These are phyloP conservation scores for Scleromitrula shiraiana DNA, from an alignment of 2,329 filamentous ascomycete genomes.

Conservation along the genomic window DNA sequence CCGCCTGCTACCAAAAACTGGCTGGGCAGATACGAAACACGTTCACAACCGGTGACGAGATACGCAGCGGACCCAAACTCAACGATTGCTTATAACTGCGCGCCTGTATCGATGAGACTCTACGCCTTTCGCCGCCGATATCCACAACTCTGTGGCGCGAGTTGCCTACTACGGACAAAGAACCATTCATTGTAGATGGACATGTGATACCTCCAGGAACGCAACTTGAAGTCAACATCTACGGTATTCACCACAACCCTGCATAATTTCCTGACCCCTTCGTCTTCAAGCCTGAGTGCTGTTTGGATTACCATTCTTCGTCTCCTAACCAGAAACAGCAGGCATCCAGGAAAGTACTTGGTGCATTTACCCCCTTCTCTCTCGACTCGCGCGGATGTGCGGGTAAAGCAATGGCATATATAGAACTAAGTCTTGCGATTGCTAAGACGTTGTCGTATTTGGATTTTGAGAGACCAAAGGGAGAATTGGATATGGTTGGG, in stretches of 20 bases:
- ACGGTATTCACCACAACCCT: constrained; percentile 15
- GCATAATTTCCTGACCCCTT: not conserved
- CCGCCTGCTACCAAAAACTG: not conserved
- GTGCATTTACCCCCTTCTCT: not conserved
- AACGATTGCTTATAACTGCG: constrained; percentile 32
- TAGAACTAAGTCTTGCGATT: constrained; percentile 8
- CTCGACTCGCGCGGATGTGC: not conserved
- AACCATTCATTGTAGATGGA: constrained; percentile 19
- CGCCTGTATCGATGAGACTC: constrained; percentile 32
- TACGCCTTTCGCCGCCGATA: constrained; percentile 22
- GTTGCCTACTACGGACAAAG: not conserved
- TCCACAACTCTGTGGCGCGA: constrained; percentile 16
- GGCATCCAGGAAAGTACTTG: not conserved
- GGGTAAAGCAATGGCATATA: not conserved
- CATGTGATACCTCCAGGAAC: constrained; percentile 32
- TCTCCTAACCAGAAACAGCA: not conserved
- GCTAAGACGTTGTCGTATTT: not conserved
- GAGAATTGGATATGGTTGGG: not conserved
- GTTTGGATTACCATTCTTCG: not conserved
- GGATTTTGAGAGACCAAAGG: not conserved
- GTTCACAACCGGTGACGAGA: not conserved
- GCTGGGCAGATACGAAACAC: not conserved
- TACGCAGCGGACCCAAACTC: constrained; percentile 15
- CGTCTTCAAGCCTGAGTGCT: not conserved
- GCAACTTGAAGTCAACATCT: constrained; percentile 36